Evolutionary conservation across 2,329 filamentous ascomycete species (phyloP).

Genomic region (Scytalidium sp.): DNA sequence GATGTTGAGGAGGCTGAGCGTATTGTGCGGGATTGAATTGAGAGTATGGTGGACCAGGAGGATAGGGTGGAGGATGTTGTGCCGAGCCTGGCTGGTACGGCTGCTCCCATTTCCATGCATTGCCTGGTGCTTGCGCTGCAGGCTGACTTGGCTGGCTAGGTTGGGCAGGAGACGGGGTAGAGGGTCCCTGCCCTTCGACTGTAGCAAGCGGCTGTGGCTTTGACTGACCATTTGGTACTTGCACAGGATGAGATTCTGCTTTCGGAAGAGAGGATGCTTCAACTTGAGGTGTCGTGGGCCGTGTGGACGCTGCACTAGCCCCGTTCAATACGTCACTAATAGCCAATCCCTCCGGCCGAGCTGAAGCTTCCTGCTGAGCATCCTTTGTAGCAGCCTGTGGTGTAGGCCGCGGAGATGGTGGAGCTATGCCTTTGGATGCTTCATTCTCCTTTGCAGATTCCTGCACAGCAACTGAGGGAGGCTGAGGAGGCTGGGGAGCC

Average conservation of each 20-base stretch:
- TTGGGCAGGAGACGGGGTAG: background rate
- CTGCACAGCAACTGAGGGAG: constrained; percentile 1
- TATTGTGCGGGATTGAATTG: constrained; percentile 8
- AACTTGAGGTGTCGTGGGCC: background rate
- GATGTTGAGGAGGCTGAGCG: constrained; percentile 5
- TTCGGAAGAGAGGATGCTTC: background rate
- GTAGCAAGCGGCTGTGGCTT: constrained; percentile 1
- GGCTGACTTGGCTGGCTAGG: background rate
- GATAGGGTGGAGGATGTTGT: constrained; percentile 13
- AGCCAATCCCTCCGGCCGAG: constrained; percentile 19
- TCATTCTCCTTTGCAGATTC: constrained; percentile 6
- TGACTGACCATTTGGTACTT: background rate
- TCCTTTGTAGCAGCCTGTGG: constrained; percentile 8
- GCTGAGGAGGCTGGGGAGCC: constrained; percentile 6
- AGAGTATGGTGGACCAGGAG: constrained; percentile 5
- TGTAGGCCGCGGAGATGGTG: constrained; percentile 11
- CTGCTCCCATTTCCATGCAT: constrained; percentile 22
- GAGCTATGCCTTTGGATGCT: constrained; percentile 4
- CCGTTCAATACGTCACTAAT: constrained; percentile 23
- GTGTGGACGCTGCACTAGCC: background rate
- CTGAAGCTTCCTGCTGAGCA: background rate
- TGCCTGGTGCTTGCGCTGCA: constrained; percentile 10
- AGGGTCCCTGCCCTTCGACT: background rate
- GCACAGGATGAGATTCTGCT: background rate
- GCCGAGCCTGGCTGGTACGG: constrained; percentile 16